Evolutionary conservation across 2,329 filamentous ascomycete species (phyloP), one percentile per base, ranked within the genome.

Genomic region (Amauroascus verrucosus): DNA sequence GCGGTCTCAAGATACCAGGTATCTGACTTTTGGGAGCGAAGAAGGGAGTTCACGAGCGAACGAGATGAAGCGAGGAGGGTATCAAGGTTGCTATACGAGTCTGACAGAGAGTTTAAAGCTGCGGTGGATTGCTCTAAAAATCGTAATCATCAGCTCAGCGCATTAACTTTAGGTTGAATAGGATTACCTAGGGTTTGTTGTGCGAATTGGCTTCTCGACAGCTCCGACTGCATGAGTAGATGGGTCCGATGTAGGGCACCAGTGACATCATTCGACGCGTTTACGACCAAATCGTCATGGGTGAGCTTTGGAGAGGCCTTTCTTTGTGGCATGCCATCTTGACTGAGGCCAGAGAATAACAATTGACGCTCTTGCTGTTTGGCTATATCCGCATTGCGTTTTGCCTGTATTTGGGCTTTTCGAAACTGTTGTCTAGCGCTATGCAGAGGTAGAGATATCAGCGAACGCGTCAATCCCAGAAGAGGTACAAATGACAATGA

Each of bases 1-100:
- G 90, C 82, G 35, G 87, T 94, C 70, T 93, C 86, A 32, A 98
- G 79, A 67, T 98, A 98, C 93, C 93, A 98, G 1, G 90, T 96
- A 66, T 98, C 93, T 59, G 85, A 93, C 76, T 98, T 98, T 66
- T 94, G 88, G 58, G 87, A 93, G 57, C 82, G 81, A 45, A 97
- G 73, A 44, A 98, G 75, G 16, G 87, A 88, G 6, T 82, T 81
- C 6, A 96, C 79, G 16, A 98, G 75, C 53, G 83, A 83, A 59
- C 81, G 79, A 44, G 86, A 90, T 54, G 80, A 85, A 2, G 80
- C 76, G 35, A 98, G 77, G 64, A 96, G 78, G 11, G 80, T 80
- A 62, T 91, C 88, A 4, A 97, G 79, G 48, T 82, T 82, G 18
- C 77, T 82, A 71, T 98, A 98, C 35, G 81, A 85, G 62, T 94